phyloP scores from a whole-genome alignment of 1,284 basidiomycete species.

The Irpex sp. region DNA sequence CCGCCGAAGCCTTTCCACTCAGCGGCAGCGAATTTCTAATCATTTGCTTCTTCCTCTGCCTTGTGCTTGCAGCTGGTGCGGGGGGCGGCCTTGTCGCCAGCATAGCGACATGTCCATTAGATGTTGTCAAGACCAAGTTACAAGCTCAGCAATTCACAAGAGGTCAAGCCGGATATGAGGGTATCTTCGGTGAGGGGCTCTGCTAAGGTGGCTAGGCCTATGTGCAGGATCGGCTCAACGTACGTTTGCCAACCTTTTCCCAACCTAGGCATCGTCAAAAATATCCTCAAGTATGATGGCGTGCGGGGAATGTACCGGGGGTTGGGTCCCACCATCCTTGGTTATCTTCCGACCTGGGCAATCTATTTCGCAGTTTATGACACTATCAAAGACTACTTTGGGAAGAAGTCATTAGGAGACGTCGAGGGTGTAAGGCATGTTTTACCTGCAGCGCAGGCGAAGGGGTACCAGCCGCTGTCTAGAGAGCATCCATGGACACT shows the following conservation, averaged over 20 bases:
- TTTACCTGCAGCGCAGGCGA: constrained; percentile 76
- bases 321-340: constrained; percentile 90
- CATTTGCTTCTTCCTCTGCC: constrained; percentile 6
- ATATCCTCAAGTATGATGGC: constrained; percentile 72
- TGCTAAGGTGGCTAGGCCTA: constrained; percentile 7
- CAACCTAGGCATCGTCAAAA: constrained; percentile 59
- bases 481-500: constrained; percentile 77
- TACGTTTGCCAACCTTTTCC: constrained; percentile 16
- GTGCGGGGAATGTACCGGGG: constrained; percentile 88
- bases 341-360: constrained; percentile 95
- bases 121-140: constrained; percentile 95
- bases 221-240: constrained; percentile 19
- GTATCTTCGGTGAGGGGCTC: constrained; percentile 59
- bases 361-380: constrained; percentile 99
- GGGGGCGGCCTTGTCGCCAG: constrained; percentile 88
- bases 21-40: not conserved
- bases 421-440: constrained; percentile 31
- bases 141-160: constrained; percentile 80
- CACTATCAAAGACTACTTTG: constrained; percentile 80
- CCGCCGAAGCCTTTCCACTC: not conserved
- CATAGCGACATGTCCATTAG: constrained; percentile 93
- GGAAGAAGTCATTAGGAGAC: constrained; percentile 51
- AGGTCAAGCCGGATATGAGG: constrained; percentile 68
- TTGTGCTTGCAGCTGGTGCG: constrained; percentile 56
- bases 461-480: constrained; percentile 72